Conservation (phyloP, 75 land plant species). For the Ceratopteris richardii region DNA sequence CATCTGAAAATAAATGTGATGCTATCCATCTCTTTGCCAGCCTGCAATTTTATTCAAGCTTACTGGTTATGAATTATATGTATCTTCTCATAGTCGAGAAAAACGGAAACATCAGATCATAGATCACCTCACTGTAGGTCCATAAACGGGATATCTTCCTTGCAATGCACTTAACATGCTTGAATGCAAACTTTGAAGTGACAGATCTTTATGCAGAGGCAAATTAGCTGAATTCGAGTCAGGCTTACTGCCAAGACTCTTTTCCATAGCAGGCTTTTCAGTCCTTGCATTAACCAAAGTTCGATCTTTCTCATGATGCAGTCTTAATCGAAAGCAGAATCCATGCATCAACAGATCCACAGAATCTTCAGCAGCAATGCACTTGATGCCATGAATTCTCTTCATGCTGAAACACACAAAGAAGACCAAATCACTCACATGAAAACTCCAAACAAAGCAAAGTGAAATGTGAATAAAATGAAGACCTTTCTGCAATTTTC, state of each 20-base stretch:
- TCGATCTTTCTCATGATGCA: slow-evolving; percentile 67
- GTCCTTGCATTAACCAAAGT: slow-evolving; percentile 33
- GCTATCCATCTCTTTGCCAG: slow-evolving; percentile 90
- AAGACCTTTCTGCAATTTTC: slow-evolving; percentile 79
- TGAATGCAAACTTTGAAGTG: slow-evolving; percentile 62
- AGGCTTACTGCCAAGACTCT: no score
- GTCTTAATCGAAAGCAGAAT: slow-evolving; percentile 63
- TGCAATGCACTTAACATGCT: slow-evolving; percentile 86
- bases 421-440: no score
- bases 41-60: slow-evolving; percentile 31
- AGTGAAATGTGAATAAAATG: neutral
- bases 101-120: neutral
- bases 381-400: slow-evolving; percentile 34
- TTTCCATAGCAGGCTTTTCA: neutral
- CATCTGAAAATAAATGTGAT: slow-evolving; percentile 76
- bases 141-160: slow-evolving; percentile 61
- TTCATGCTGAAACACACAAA: slow-evolving; percentile 42
- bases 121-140: slow-evolving; percentile 73
- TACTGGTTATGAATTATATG: neutral
- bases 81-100: neutral
- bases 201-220: slow-evolving; percentile 16
- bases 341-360: slow-evolving; percentile 76
- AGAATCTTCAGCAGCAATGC: slow-evolving; percentile 63
- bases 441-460: neutral
- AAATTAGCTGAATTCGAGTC: no score